Conservation (phyloP, 2,329 filamentous ascomycete species). For the Venturia effusa region DNA sequence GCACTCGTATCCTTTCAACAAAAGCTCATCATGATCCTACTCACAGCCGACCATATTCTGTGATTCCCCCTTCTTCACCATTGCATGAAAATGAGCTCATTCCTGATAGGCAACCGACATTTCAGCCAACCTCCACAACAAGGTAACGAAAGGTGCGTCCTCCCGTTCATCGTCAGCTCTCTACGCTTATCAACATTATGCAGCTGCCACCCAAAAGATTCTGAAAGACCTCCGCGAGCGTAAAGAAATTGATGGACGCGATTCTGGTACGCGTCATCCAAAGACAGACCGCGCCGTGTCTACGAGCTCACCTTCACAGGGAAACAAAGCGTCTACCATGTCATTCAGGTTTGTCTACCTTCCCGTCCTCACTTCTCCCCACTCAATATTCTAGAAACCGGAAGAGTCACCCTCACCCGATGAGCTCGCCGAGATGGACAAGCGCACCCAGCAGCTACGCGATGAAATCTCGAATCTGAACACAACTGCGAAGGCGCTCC, state of each 20-base stretch:
- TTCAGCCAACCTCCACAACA: slow-evolving; percentile 50
- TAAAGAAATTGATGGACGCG: slow-evolving; percentile 46
- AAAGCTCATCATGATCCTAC: not conserved
- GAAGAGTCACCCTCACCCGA: slow-evolving; percentile 37
- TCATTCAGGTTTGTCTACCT: slow-evolving; percentile 28
- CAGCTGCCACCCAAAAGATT: slow-evolving; percentile 47
- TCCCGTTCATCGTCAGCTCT: not conserved
- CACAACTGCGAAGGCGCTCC: slow-evolving; percentile 38
- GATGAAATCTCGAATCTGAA: slow-evolving; percentile 34
- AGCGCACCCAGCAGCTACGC: slow-evolving; percentile 36
- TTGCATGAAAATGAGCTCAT: slow-evolving; percentile 9
- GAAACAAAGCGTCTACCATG: slow-evolving; percentile 53
- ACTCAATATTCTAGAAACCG: slow-evolving; percentile 24
- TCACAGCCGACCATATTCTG: slow-evolving; percentile 43
- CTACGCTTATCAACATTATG: slow-evolving; percentile 13
- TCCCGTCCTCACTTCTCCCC: not conserved
- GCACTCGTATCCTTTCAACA: not conserved
- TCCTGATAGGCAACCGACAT: slow-evolving; percentile 40
- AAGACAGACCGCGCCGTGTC: not conserved
- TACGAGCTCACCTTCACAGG: slow-evolving; percentile 26
- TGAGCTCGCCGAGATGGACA: slow-evolving; percentile 38
- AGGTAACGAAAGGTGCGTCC: slow-evolving; percentile 41
- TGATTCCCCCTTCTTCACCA: slow-evolving; percentile 18
- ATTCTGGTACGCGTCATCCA: slow-evolving; percentile 32
- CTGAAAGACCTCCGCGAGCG: slow-evolving; percentile 53